Conservation (phyloP, 2,329 filamentous ascomycete species). For the Venturia asperata region DNA sequence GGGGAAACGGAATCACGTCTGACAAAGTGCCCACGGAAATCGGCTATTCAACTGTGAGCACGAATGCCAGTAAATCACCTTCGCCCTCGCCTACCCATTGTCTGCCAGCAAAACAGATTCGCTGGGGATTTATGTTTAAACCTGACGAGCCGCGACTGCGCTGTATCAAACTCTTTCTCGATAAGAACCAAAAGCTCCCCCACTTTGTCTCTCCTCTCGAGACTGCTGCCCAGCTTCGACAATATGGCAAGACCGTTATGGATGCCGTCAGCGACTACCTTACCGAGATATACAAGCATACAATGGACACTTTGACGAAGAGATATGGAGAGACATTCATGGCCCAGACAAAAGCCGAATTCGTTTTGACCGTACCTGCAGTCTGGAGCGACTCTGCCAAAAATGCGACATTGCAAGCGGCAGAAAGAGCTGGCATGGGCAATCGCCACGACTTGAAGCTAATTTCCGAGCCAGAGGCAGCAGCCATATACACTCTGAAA, state of each 20-base stretch:
- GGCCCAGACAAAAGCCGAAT: constrained; percentile 66
- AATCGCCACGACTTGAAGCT: constrained; percentile 62
- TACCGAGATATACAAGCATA: constrained; percentile 67
- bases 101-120: constrained; percentile 33
- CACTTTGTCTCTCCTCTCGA: constrained; percentile 74
- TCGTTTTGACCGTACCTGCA: constrained; percentile 73
- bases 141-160: constrained; percentile 68
- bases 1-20: constrained; percentile 77
- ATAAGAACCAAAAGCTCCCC: constrained; percentile 71
- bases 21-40: constrained; percentile 82
- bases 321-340: constrained; percentile 75
- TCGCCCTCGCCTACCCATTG: not conserved
- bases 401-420: constrained; percentile 70
- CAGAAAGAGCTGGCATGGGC: constrained; percentile 73
- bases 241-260: constrained; percentile 67
- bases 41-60: constrained; percentile 37
- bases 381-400: constrained; percentile 85
- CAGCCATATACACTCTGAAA: constrained; percentile 72
- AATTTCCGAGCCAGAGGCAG: constrained; percentile 74
- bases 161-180: constrained; percentile 79
- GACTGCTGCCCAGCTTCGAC: constrained; percentile 67
- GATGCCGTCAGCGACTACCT: constrained; percentile 76
- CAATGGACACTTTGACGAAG: constrained; percentile 67
- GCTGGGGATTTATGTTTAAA: constrained; percentile 80
- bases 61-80: constrained; percentile 16